These are phyloP conservation scores for Colletotrichum sp. DNA, from an alignment of 2,329 filamentous ascomycete genomes.

Conservation along the genomic window DNA sequence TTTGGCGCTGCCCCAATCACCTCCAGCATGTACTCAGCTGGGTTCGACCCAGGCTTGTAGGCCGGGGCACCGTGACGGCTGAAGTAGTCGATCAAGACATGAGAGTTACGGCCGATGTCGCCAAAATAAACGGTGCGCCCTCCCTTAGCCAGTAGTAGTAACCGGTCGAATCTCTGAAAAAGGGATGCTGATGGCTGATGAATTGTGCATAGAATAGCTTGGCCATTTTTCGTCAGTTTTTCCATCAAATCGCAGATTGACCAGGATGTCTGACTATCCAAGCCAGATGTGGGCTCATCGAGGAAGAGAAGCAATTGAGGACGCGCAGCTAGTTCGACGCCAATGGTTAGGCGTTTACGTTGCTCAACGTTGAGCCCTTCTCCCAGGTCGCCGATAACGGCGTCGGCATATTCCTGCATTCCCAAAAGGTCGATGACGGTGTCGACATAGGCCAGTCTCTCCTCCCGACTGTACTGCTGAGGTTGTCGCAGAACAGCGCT, in stretches of 20 bases:
- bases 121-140: constrained; percentile 57
- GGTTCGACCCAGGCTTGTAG: constrained; percentile 54
- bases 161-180: constrained; percentile 20
- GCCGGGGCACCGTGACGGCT: constrained; percentile 49
- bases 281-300: constrained; percentile 78
- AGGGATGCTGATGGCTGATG: constrained; percentile 22
- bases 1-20: constrained; percentile 41
- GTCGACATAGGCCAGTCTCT: constrained; percentile 33
- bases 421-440: constrained; percentile 33
- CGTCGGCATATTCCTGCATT: constrained; percentile 70
- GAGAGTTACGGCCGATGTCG: constrained; percentile 54
- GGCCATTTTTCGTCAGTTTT: constrained; percentile 59
- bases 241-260: constrained; percentile 74
- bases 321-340: constrained; percentile 78
- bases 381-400: constrained; percentile 70
- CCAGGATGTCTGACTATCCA: constrained; percentile 79
- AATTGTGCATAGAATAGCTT: constrained; percentile 42
- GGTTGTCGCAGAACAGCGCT: constrained; percentile 72
- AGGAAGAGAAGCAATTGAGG: constrained; percentile 76
- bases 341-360: constrained; percentile 70
- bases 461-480: constrained; percentile 48
- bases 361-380: constrained; percentile 54
- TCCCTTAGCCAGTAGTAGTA: constrained; percentile 11
- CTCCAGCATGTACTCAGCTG: constrained; percentile 54
- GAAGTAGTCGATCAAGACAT: constrained; percentile 56